phyloP scores from a whole-genome alignment of 2,329 filamentous ascomycete genomes.

The Exophiala oligosperma region DNA sequence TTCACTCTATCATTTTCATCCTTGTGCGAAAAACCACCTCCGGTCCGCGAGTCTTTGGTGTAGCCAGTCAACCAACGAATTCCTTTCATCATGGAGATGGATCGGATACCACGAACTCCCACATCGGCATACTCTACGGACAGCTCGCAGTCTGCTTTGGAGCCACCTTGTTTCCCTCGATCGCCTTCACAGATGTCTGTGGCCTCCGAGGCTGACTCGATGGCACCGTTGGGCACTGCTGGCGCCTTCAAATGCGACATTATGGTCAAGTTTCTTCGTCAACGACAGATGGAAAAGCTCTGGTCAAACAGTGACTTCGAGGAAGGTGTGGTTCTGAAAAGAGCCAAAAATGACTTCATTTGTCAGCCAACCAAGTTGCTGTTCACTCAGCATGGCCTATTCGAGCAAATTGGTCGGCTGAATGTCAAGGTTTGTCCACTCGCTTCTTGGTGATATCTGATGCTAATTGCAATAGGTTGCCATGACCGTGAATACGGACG shows the following conservation, averaged over 20 bases:
- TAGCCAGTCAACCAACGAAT: no score
- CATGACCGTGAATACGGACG: slow-evolving; percentile 66
- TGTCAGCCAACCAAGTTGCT: slow-evolving; percentile 51
- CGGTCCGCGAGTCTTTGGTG: no score
- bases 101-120: neutral
- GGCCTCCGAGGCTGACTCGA: neutral
- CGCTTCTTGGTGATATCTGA: no score
- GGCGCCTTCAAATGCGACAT: slow-evolving; percentile 53
- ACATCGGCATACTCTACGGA: neutral
- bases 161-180: neutral
- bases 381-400: slow-evolving; percentile 50
- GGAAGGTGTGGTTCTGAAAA: slow-evolving; percentile 59
- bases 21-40: no score
- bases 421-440: slow-evolving; percentile 54
- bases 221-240: neutral
- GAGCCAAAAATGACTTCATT: slow-evolving; percentile 50
- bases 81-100: neutral
- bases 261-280: slow-evolving; percentile 64
- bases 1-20: no score
- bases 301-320: slow-evolving; percentile 51
- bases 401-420: slow-evolving; percentile 49
- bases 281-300: slow-evolving; percentile 58
- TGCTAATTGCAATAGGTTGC: slow-evolving; percentile 51
- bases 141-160: neutral
- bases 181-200: neutral